Evolutionary conservation across 495 filamentous ascomycete species (phyloP).

Genomic region (Neurospora sp.): DNA sequence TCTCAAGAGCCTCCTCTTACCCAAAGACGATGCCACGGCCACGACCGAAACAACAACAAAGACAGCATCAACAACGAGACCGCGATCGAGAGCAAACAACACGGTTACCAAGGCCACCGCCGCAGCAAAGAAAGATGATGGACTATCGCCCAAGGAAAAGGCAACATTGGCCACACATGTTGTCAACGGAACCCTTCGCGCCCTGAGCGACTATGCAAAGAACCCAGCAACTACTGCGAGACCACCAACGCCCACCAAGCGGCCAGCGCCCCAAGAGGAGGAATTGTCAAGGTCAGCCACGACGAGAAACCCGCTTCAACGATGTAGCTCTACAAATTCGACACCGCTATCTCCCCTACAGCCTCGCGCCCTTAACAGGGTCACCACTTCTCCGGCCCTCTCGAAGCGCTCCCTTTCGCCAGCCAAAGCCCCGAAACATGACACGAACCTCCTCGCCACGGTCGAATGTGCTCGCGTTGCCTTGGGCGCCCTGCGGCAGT

Average conservation of each 20-base stretch:
- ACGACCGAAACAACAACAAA: conserved; percentile 10
- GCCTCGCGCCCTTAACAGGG: conserved; percentile 42
- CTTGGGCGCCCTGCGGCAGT: conserved; percentile 55
- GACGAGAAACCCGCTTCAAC: conserved; percentile 26
- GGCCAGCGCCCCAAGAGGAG: conserved; percentile 16
- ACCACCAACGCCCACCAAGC: conserved; percentile 11
- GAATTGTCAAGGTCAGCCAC: conserved; percentile 24
- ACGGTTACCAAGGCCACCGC: conserved; percentile 6
- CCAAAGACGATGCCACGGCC: conserved; percentile 19
- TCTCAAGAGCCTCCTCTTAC: conserved; percentile 40
- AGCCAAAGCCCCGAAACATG: conserved; percentile 12
- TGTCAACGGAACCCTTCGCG: conserved; percentile 66
- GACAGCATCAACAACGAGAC: conserved; percentile 8
- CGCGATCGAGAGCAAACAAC: conserved; percentile 16
- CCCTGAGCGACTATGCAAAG: conserved; percentile 64
- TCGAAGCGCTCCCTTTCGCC: conserved; percentile 21
- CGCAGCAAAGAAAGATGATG: conserved; percentile 15
- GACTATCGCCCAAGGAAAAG: conserved; percentile 49
- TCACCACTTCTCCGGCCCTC: conserved; percentile 33
- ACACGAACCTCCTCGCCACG: conserved; percentile 30
- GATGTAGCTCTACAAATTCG: conserved; percentile 37
- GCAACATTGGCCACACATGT: conserved; percentile 69
- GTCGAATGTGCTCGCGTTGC: conserved; percentile 72
- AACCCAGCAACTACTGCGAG: conserved; percentile 14
- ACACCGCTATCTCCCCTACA: conserved; percentile 41